phyloP scores from a whole-genome alignment of 2,329 filamentous ascomycete genomes.

The Falciphora oryzae region DNA sequence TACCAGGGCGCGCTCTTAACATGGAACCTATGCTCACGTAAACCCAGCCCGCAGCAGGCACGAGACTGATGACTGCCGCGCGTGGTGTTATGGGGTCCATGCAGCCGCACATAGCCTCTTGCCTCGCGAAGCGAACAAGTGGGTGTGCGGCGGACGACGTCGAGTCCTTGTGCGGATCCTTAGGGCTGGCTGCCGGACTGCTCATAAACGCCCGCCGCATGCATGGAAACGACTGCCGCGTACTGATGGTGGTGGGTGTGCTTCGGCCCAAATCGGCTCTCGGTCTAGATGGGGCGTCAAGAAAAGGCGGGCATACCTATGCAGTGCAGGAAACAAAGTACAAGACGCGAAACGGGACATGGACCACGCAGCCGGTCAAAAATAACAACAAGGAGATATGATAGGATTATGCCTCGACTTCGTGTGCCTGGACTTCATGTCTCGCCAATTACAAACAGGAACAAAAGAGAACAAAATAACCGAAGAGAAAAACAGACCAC shows the following conservation, averaged over 20 bases:
- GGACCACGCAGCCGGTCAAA: background rate
- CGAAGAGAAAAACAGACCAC: background rate
- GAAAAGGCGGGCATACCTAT: background rate
- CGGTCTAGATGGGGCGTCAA: background rate
- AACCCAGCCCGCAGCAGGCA: background rate
- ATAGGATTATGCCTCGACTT: background rate
- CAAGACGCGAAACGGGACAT: background rate
- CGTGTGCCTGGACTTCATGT: background rate
- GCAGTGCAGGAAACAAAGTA: no score
- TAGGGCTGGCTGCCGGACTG: background rate
- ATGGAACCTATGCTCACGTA: background rate
- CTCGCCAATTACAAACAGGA: background rate
- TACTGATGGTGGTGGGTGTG: background rate
- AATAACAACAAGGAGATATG: background rate
- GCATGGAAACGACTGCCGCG: background rate
- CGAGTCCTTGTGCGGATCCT: background rate
- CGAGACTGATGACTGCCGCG: conserved; percentile 1
- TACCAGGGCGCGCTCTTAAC: no score
- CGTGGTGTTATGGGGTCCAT: background rate
- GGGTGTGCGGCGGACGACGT: no score
- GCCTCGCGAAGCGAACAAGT: background rate
- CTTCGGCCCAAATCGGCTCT: background rate
- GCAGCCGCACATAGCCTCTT: background rate
- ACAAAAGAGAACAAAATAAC: background rate
- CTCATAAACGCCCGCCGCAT: no score